phyloP scores from a whole-genome alignment of 2,329 filamentous ascomycete species.

The Chrysosporium queenslandicum region DNA sequence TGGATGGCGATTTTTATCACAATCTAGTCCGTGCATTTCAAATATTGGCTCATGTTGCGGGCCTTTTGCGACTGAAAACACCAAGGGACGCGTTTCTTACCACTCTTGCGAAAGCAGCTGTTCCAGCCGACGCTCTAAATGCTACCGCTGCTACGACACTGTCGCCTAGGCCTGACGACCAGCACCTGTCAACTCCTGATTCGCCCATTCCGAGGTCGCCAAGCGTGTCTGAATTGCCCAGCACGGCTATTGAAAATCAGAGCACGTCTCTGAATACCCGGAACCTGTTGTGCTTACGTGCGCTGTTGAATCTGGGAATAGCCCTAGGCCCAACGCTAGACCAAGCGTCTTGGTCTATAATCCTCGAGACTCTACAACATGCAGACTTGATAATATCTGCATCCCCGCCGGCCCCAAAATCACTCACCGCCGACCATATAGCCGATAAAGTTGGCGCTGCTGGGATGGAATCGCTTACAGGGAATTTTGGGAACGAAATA shows the following conservation, averaged over 20 bases:
- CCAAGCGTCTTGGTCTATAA: constrained; percentile 69
- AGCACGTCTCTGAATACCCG: constrained; percentile 63
- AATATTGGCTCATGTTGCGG: constrained; percentile 88
- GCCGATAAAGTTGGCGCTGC: constrained; percentile 22
- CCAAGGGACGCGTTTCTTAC: constrained; percentile 91
- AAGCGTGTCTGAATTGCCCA: constrained; percentile 23
- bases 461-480: constrained; percentile 40
- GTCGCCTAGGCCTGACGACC: constrained; percentile 18
- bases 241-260: constrained; percentile 32
- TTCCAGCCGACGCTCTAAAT: constrained; percentile 58
- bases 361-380: constrained; percentile 85
- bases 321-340: constrained; percentile 81
- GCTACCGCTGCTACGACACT: constrained; percentile 19
- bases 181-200: constrained; percentile 23
- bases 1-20: constrained; percentile 92
- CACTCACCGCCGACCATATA: constrained; percentile 20
- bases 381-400: constrained; percentile 71
- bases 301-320: constrained; percentile 89
- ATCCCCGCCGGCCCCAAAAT: constrained; percentile 23
- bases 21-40: constrained; percentile 85
- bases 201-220: constrained; percentile 21
- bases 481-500: constrained; percentile 69
- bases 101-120: constrained; percentile 82
- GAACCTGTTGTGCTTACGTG: constrained; percentile 80
- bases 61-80: constrained; percentile 70